Conservation (phyloP, 306 rosid species). For the Cicer bijugum region DNA sequence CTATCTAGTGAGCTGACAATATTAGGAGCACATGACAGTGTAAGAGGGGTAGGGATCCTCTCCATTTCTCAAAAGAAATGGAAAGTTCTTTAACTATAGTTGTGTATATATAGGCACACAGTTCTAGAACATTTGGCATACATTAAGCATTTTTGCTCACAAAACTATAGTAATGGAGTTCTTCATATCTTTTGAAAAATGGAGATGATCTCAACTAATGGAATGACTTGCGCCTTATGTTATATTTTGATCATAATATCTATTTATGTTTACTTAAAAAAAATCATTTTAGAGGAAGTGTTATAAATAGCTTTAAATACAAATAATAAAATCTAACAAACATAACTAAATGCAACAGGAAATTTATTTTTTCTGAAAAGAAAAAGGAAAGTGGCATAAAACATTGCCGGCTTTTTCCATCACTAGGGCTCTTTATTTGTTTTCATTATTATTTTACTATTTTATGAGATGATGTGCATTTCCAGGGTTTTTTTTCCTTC, state of each 20-base stretch:
- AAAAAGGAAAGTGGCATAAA: conserved; percentile 5
- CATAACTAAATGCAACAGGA: conserved; percentile 8
- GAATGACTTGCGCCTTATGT: neutral
- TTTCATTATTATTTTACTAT: neutral
- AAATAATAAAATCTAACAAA: neutral
- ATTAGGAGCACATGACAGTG: neutral
- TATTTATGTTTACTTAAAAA: neutral
- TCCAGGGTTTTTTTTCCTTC: neutral
- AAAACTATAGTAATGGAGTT: too few species aligned
- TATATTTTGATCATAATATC: neutral
- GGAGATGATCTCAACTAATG: neutral
- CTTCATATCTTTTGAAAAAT: neutral
- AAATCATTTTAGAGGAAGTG: neutral
- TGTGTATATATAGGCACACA: too few species aligned
- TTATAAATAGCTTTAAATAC: neutral
- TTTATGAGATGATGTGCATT: neutral
- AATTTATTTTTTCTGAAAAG: neutral
- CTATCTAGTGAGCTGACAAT: neutral
- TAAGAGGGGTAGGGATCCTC: neutral
- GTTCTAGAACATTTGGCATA: too few species aligned
- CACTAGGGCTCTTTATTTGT: neutral
- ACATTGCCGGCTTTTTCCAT: neutral
- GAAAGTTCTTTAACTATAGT: too few species aligned
- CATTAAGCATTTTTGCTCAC: too few species aligned
- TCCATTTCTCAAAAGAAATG: too few species aligned